Evolutionary conservation across 192 early-diverging fungal genomes (phyloP), one percentile per base, ranked within the genome.

Genomic region (Dissophora globulifera): DNA sequence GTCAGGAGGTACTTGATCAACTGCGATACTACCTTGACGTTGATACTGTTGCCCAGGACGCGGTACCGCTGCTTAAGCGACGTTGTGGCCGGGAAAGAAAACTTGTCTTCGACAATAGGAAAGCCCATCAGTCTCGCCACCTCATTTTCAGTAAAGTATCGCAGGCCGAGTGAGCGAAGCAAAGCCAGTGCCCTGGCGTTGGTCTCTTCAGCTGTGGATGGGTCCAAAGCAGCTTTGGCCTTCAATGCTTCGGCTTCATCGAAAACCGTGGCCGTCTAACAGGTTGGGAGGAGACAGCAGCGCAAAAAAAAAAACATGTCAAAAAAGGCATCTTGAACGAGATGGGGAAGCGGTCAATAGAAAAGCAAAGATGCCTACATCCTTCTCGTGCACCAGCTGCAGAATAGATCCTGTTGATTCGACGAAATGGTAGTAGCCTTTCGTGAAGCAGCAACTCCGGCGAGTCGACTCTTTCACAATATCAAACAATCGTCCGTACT

Each of bases 1-100:
- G 76, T 76, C 50, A 92, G 50, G 17, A 94, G 72, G 57, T 91
- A 91, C 63, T 82, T 79, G 69, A 97, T 89, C 58, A 98, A 68
- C 53, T 88, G 82, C 0, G 90, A 81, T 0, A 97, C 93, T 1
- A 97, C 89, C 46, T 81, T 86, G 43, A 94, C 91, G 60, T 92
- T 98, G 19, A 98, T 84, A 31, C 92, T 94, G 67, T 98, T 98
- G 2, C 97, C 97, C 12, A 98, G 78, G 31, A 95, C 83, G n/a
- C 89, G 80, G 63, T 94, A 97, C 46, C 83, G 72, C 69, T 98
- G 97, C 58, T 87, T 89, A 16, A 86, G 54, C 2, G 84, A 90
- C 15, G 89, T 87, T 4, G 56, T 62, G 3, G 52, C 67, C 0
- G 95, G 95, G 42, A 97, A 95, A n/a, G 71, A 67, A 45, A 98